Base-by-base conservation (phyloP, 2,329 filamentous ascomycete species). In the Alternaria sp. region DNA sequence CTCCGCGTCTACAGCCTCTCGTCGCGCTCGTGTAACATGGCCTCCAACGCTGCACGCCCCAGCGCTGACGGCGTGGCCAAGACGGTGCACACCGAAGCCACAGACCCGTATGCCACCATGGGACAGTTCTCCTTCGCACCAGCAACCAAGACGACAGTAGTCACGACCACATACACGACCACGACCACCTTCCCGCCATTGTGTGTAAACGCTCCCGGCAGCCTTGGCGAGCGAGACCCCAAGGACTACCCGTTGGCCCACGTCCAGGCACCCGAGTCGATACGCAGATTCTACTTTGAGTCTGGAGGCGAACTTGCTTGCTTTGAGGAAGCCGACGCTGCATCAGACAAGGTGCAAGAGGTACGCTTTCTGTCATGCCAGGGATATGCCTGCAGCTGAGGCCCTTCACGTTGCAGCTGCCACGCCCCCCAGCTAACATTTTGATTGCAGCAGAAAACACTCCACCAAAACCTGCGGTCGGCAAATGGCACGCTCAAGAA, bases 101-200 rank as follows among this genome's bases (percentile, higher is more conserved):
- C 72, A 39, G 74, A 77, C 26, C 67, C 72, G 9, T 77, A 72
- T 58, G 64, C 72, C 23, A 82, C 84, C 45, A 76, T 88, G 56
- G 86, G 83, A 42, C 85, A 86, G 70, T 83, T 89, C 58, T 86
- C 85, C 2, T 86, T 87, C 67, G 85, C 84, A 56, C 86, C 86
- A 29, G 83, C 86, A 14, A 89, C 86, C 11, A 84, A 86, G 70
- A 88, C 86, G 10, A 88, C 86, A 0, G 84, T 88, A 10, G 87
- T 97, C 62, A 97, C 93, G 1, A 97, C 94, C 0, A 97, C 93
- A 0, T 97, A 93, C 0, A 96, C 92, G 0, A 96, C 93, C 1
- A 92, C 88, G 77, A 84, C 92, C 78, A 78, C 82, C 14, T 96
- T 95, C 66, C 93, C 94, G 45, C 92, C 92, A n/a, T 82, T 97